A percentile compares a stretch with the other conserved stretches of the same genome.
These are phyloP conservation scores for Colletotrichum cuscutae DNA, from an alignment of 2,329 filamentous ascomycete genomes.

Conservation along the genomic window DNA sequence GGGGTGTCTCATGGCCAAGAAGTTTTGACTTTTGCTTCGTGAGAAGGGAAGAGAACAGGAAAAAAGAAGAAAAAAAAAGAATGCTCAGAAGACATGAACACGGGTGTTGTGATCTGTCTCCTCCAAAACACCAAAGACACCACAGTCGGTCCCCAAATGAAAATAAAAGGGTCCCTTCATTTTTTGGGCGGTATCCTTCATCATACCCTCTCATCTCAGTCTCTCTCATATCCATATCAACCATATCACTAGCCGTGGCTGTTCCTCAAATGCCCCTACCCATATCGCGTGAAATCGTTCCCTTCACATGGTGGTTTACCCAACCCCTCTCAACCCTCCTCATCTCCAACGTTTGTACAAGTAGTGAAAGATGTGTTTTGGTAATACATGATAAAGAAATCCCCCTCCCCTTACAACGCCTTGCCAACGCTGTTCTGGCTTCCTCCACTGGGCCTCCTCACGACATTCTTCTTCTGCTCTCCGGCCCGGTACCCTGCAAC, in stretches of 20 bases:
- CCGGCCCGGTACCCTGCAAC: slow-evolving; percentile 33
- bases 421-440: slow-evolving; percentile 36
- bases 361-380: slow-evolving; percentile 7
- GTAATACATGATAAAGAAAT: slow-evolving; percentile 1
- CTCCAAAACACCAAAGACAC: slow-evolving; percentile 24
- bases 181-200: slow-evolving; percentile 21
- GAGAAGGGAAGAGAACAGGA: background rate
- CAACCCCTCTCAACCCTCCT: background rate
- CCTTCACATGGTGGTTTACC: background rate
- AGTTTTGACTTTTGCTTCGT: slow-evolving; percentile 2
- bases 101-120: background rate
- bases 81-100: background rate
- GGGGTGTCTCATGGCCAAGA: background rate
- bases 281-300: slow-evolving; percentile 3
- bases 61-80: background rate
- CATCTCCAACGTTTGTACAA: slow-evolving; percentile 23
- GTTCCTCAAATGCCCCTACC: background rate
- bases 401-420: slow-evolving; percentile 22
- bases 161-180: background rate
- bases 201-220: slow-evolving; percentile 13
- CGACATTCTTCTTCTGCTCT: slow-evolving; percentile 26
- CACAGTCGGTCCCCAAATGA: background rate
- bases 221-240: slow-evolving; percentile 10
- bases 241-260: background rate
- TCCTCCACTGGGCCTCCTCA: slow-evolving; percentile 21